A percentile compares a stretch with the other conserved stretches of the same genome.
phyloP scores from a whole-genome alignment of 805 yeast genomes.

The Zygosaccharomyces siamensis region DNA sequence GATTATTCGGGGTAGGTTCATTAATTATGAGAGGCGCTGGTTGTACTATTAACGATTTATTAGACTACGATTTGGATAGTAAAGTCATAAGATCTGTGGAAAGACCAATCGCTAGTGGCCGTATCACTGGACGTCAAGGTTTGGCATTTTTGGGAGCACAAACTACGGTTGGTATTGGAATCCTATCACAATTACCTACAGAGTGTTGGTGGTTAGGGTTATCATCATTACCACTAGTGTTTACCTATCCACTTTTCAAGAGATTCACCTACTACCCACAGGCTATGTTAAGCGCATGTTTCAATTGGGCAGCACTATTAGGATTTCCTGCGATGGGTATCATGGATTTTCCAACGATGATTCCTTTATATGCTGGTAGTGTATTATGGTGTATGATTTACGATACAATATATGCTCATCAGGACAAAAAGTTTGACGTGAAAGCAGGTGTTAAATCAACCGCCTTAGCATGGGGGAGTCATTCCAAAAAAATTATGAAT shows the following conservation, averaged over 20 bases:
- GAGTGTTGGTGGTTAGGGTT: slow-evolving; percentile 84
- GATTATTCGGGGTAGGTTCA: slow-evolving; percentile 78
- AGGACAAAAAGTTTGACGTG: slow-evolving; percentile 84
- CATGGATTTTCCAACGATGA: slow-evolving; percentile 68
- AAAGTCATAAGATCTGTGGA: slow-evolving; percentile 84
- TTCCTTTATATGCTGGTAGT: slow-evolving; percentile 69
- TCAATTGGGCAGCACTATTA: slow-evolving; percentile 89
- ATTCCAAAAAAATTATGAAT: slow-evolving; percentile 64
- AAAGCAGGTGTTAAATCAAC: slow-evolving; percentile 92
- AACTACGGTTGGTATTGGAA: slow-evolving; percentile 64
- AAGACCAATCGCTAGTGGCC: slow-evolving; percentile 89
- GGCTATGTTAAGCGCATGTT: slow-evolving; percentile 69
- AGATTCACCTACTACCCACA: slow-evolving; percentile 96
- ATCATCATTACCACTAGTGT: slow-evolving; percentile 69
- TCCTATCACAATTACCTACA: slow-evolving; percentile 66
- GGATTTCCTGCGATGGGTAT: slow-evolving; percentile 97
- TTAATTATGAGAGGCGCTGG: slow-evolving; percentile 96
- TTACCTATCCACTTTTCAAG: slow-evolving; percentile 88
- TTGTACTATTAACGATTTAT: slow-evolving; percentile 87
- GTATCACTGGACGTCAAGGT: slow-evolving; percentile 70
- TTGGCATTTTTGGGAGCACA: slow-evolving; percentile 66
- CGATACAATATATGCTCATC: slow-evolving; percentile 97
- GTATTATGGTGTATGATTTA: slow-evolving; percentile 93
- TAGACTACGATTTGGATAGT: slow-evolving; percentile 77
- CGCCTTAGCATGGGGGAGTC: slow-evolving; percentile 89